Conservation (phyloP, 495 filamentous ascomycete species). For the Physcia stellaris region DNA sequence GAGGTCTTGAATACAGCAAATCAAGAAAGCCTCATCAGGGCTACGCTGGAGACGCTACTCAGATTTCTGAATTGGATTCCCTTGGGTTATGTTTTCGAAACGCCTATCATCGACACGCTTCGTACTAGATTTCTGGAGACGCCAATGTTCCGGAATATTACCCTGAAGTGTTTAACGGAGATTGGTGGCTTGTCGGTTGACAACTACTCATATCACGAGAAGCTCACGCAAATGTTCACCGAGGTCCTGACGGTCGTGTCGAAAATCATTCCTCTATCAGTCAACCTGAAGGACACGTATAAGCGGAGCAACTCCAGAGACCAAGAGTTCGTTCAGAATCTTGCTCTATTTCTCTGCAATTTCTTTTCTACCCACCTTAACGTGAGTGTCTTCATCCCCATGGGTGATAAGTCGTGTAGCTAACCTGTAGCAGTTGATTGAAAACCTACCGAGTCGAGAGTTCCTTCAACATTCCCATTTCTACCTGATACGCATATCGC, state of each 20-base stretch:
- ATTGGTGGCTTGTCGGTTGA: slow-evolving; percentile 84
- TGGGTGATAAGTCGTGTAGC: too few relatives aligned
- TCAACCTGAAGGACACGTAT: slow-evolving; percentile 84
- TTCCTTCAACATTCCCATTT: slow-evolving; percentile 92
- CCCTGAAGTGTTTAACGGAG: slow-evolving; percentile 91
- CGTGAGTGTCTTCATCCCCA: slow-evolving; percentile 38
- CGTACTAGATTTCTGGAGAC: slow-evolving; percentile 77
- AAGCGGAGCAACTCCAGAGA: slow-evolving; percentile 80
- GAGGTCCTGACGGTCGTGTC: slow-evolving; percentile 81
- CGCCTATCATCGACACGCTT: slow-evolving; percentile 86
- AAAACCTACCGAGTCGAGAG: slow-evolving; percentile 87
- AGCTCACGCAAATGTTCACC: slow-evolving; percentile 93
- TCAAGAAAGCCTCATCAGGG: slow-evolving; percentile 79
- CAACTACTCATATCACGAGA: slow-evolving; percentile 76
- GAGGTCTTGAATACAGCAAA: slow-evolving; percentile 82
- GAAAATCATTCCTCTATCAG: slow-evolving; percentile 73
- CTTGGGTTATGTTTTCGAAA: slow-evolving; percentile 96
- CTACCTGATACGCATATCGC: slow-evolving; percentile 93
- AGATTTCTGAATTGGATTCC: slow-evolving; percentile 99
- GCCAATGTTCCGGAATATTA: slow-evolving; percentile 90
- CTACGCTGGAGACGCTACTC: slow-evolving; percentile 84
- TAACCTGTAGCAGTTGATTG: slow-evolving; percentile 84
- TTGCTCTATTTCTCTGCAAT: slow-evolving; percentile 89
- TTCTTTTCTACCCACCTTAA: slow-evolving; percentile 87
- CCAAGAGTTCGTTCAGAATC: slow-evolving; percentile 94